phyloP scores from a whole-genome alignment of 257 asterid genomes.

The Plantago ovata region DNA sequence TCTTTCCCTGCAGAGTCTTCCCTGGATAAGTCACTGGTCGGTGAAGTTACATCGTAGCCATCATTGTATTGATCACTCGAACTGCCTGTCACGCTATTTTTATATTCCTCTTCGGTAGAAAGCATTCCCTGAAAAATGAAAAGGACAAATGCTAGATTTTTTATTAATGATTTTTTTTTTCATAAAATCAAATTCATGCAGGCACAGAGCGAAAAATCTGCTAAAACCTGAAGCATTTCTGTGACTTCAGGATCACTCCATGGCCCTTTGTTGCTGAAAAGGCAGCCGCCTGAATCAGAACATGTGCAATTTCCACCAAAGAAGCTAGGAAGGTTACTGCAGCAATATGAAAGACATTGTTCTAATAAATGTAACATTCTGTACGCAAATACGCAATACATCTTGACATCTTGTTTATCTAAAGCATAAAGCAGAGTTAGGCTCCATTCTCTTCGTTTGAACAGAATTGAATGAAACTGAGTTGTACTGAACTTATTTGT shows the following conservation, averaged over 20 bases:
- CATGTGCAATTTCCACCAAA: slow-evolving; percentile 91
- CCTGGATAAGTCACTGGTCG: slow-evolving; percentile 7
- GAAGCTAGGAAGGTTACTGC: slow-evolving; percentile 94
- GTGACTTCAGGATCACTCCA: slow-evolving; percentile 72
- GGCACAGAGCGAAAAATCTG: neutral
- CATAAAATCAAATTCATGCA: neutral
- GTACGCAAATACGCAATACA: too few species aligned
- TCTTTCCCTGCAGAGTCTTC: slow-evolving; percentile 5
- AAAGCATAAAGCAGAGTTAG: slow-evolving; percentile 25
- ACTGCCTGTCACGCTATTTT: slow-evolving; percentile 2
- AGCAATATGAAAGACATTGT: slow-evolving; percentile 15
- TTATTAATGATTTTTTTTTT: neutral
- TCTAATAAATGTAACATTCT: neutral
- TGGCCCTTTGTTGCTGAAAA: slow-evolving; percentile 83
- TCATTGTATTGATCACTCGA: slow-evolving; percentile 24
- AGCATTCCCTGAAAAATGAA: slow-evolving; percentile 40
- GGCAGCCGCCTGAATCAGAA: slow-evolving; percentile 76
- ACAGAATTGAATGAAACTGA: too few species aligned
- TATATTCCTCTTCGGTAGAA: slow-evolving; percentile 27
- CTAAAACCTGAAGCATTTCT: slow-evolving; percentile 40
- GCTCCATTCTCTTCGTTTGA: too few species aligned
- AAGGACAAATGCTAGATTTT: neutral
- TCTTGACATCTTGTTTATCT: slow-evolving; percentile 20
- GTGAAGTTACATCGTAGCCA: slow-evolving; percentile 16
- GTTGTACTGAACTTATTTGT: too few species aligned